Evolutionary conservation across 2,329 filamentous ascomycete genomes (phyloP), one percentile per base, ranked within the genome.

Genomic region (Ceratocystis destructans): DNA sequence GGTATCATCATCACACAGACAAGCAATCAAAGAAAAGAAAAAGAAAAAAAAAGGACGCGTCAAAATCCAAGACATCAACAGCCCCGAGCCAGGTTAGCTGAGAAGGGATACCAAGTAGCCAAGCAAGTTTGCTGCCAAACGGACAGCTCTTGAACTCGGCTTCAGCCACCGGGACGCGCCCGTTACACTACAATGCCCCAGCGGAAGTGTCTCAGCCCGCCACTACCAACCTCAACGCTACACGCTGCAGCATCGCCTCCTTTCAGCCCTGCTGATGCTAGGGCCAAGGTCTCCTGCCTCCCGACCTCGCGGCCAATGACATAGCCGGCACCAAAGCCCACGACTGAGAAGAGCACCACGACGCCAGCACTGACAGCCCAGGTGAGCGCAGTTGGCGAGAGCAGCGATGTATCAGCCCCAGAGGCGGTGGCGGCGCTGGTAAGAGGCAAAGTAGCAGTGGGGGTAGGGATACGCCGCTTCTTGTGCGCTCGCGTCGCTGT

Each of bases 281-380:
- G 76, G 8, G 75, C 75, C 57, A 81, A 73, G 12, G 76, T 76
- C 71, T 88, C 84, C 69, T 86, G 82, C 44, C 82, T 79, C 2
- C 85, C 85, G 28, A 86, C 84, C 70, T 88, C 85, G 31, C 84
- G 78, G 4, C 86, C 85, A 68, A 87, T 84, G 28, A 87, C 84
- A 71, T 87, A 87, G 10, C 86, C 85, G 7, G 85, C 85, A 2
- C 85, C 84, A 70, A 88, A 88, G 1, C 85, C 85, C 44, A 88
- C 84, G 1, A 87, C 85, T 6, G 83, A 85, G 2, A 88, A 82
- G 10, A 88, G 77, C 7, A 88, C 84, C 1, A 88, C 82, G 0
- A 87, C 85, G 20, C 86, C 85, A 6, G 85, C 85, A 66, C 82
- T 84, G 65, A 87, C 79, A 5, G 85, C 83, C 83, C 84, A 87